Evolutionary conservation across 2,329 filamentous ascomycete species (phyloP), one percentile per base, ranked within the genome.

Genomic region (Aureobasidium sp.): DNA sequence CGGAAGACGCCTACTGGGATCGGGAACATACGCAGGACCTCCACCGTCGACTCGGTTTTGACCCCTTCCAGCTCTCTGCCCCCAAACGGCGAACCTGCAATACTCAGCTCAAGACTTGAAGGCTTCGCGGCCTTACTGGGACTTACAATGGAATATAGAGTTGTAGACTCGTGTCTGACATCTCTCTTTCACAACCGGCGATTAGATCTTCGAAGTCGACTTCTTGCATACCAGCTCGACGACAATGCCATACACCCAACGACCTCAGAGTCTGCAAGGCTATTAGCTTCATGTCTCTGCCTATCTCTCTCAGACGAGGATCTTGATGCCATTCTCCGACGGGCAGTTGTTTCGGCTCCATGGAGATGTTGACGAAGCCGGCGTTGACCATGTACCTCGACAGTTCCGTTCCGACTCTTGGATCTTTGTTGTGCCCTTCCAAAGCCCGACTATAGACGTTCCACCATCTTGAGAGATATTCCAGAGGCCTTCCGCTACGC

Each of bases 401-500:
- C 32, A 66, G 32, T 12, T 60, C 60, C 13, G 37, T 52, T 7
- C 63, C 63, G 24, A 63, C 61, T 32, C 61, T 62, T 43, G 61
- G 60, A 9, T 66, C 64, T 56, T 52, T 59, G 36, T 55, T 46
- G 1, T 55, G 47, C n/a, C 36, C 15, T 36, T 66, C 68, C 71
- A 76, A 73, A 10, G 73, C 72, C 26, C 65, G 56, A 26, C 68
- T 70, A 59, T 77, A 77, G 32, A 63, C 65, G 24, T 65, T 63
- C 66, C 70, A 74, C 75, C 75, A 77, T 48, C 69, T 68, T 32
- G 69, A 68, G 12, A 77, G 63, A 7, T 71, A 71, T 15, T 86
- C 81, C 12, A 84, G 86, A 68, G 94, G 76, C n/a, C 84, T 85
- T 5, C 91, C 91, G 69, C 90, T 95, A 67, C 93, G 86, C 0